A percentile compares a stretch with the other conserved stretches of the same genome.
Evolutionary conservation across 192 early-diverging fungal species (phyloP).

Genomic region (Podila epigama): DNA sequence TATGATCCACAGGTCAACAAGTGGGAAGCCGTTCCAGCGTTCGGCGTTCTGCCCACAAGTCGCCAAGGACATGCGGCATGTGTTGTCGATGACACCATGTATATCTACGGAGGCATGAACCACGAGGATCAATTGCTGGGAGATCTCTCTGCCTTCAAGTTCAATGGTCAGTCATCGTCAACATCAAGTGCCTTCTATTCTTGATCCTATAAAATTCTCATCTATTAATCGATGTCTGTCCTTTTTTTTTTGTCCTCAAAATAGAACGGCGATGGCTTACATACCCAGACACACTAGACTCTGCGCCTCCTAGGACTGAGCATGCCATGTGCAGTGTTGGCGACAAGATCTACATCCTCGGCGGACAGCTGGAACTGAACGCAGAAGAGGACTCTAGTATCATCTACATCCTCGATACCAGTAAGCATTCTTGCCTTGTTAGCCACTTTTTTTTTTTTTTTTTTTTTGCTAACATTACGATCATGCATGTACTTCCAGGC

Average conservation of each 20-base stretch:
- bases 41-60: constrained; percentile 58
- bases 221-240: not conserved
- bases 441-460: not conserved
- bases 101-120: constrained; percentile 61
- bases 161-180: constrained; percentile 44
- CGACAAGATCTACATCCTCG: constrained; percentile 60
- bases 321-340: constrained; percentile 53
- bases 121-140: constrained; percentile 51
- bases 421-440: constrained; percentile 2
- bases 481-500: not conserved
- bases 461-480: not conserved
- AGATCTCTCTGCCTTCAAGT: constrained; percentile 62
- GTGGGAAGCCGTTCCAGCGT: constrained; percentile 55
- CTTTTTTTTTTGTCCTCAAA: not conserved
- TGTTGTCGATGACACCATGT: constrained; percentile 60
- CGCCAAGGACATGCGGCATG: constrained; percentile 49
- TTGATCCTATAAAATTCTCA: not conserved
- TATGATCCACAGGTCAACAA: constrained; percentile 52
- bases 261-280: constrained; percentile 63
- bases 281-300: constrained; percentile 61
- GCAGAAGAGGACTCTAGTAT: constrained; percentile 23
- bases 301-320: constrained; percentile 55
- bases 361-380: constrained; percentile 56
- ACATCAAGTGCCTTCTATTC: not conserved
- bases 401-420: constrained; percentile 42